phyloP scores from a whole-genome alignment of 345 rosid genomes.

The Microthlaspi erraticum region DNA sequence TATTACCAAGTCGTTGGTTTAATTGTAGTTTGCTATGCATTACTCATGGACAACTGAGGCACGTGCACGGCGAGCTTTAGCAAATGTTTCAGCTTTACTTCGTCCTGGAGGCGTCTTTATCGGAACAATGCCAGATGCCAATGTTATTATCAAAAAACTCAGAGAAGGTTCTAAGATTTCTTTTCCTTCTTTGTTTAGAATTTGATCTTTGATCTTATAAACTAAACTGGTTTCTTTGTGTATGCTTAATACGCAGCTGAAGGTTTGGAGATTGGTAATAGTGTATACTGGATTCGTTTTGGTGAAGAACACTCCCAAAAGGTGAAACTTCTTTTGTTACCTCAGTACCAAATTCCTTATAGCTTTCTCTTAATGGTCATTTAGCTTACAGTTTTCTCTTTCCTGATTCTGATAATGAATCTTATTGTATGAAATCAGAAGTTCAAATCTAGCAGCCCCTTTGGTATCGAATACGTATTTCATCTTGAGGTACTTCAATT shows the following conservation, averaged over 20 bases:
- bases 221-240: conserved; percentile 27
- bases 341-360: not conserved
- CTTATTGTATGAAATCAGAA: conserved; percentile 57
- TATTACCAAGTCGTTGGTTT: conserved; percentile 1
- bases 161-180: conserved; percentile 63
- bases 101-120: conserved; percentile 94
- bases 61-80: conserved; percentile 90
- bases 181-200: not conserved
- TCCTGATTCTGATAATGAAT: conserved; percentile 26
- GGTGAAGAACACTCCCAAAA: conserved; percentile 83
- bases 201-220: not conserved
- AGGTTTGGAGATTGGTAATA: conserved; percentile 71
- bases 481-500: conserved; percentile 78
- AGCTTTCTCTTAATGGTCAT: conserved; percentile 1
- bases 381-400: not conserved
- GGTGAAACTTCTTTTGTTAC: conserved; percentile 47
- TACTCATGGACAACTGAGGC: conserved; percentile 97
- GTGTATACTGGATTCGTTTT: conserved; percentile 88
- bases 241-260: conserved; percentile 66
- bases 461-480: conserved; percentile 87
- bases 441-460: conserved; percentile 77
- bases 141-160: conserved; percentile 85
- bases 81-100: conserved; percentile 91
- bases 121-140: conserved; percentile 99
- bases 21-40: conserved; percentile 90